Percentiles rank a stretch among this genome's conserved stretches.
These are phyloP conservation scores for Diaporthe ampelina DNA, from an alignment of 2,329 filamentous ascomycete species.

Conservation along the genomic window DNA sequence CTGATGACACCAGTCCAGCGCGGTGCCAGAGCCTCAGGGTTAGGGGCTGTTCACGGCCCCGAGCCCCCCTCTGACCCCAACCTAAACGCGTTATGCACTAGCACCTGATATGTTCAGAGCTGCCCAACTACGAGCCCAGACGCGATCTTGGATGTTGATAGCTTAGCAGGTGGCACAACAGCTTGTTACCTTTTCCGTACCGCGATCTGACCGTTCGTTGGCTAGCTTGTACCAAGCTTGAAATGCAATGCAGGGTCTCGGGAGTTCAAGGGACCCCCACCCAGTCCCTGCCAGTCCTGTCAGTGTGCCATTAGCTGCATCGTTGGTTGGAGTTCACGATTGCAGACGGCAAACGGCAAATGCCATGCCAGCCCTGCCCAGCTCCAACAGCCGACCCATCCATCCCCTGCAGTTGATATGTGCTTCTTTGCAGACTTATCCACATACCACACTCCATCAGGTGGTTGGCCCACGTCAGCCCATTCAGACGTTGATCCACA, in stretches of 20 bases:
- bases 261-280: background rate
- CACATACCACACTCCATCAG: background rate
- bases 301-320: background rate
- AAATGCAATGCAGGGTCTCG: background rate
- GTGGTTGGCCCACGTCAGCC: background rate
- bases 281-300: background rate
- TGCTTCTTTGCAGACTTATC: background rate
- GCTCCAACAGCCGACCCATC: background rate
- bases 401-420: conserved; percentile 5
- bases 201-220: background rate
- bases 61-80: background rate
- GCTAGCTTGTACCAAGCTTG: background rate
- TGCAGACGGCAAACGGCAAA: background rate
- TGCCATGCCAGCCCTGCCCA: background rate
- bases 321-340: background rate
- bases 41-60: background rate
- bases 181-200: background rate
- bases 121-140: background rate
- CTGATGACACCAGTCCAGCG: background rate
- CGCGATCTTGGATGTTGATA: background rate
- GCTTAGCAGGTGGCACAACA: background rate
- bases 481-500: background rate
- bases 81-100: too few relatives aligned
- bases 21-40: background rate
- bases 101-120: background rate